phyloP scores from a whole-genome alignment of 495 filamentous ascomycete species.

The Pseudomonodictys pantanalensis region DNA sequence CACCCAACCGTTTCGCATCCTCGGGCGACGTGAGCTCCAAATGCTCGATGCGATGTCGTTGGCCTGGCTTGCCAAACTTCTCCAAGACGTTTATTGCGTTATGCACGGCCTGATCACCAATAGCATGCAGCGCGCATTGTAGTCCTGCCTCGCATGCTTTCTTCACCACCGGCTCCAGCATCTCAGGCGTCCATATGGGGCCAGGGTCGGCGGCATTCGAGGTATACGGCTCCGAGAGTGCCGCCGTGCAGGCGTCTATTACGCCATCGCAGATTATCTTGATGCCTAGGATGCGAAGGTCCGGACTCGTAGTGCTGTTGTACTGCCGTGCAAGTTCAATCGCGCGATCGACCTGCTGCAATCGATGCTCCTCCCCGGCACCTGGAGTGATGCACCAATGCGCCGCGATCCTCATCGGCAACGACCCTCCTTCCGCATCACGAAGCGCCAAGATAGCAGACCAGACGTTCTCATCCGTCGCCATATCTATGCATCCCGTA shows the following conservation, averaged over 20 bases:
- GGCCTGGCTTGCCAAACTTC: constrained; percentile 43
- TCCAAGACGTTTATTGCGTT: constrained; percentile 57
- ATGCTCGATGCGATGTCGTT: constrained; percentile 61
- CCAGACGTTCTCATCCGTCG: constrained; percentile 65
- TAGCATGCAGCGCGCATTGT: constrained; percentile 65
- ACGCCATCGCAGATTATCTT: constrained; percentile 69
- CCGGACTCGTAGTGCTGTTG: constrained; percentile 48
- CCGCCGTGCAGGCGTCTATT: constrained; percentile 65
- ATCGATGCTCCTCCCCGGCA: constrained; percentile 43
- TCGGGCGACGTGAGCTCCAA: constrained; percentile 55
- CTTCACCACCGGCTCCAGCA: constrained; percentile 54
- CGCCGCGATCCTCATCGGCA: constrained; percentile 58
- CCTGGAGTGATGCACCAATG: constrained; percentile 61
- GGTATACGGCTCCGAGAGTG: constrained; percentile 58
- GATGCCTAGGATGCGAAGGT: constrained; percentile 60
- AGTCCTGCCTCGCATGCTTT: constrained; percentile 54
- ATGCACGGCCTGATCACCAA: constrained; percentile 57
- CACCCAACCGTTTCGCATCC: constrained; percentile 53
- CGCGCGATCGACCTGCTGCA: constrained; percentile 57
- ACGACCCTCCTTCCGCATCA: constrained; percentile 29
- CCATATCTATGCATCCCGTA: constrained; percentile 66
- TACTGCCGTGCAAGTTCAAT: constrained; percentile 52
- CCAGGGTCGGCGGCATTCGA: constrained; percentile 48
- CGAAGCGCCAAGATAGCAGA: constrained; percentile 48
- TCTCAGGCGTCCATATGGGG: constrained; percentile 55